phyloP scores from a whole-genome alignment of 1,139 yeast genomes.

The Debaryomyces psychrophilus region DNA sequence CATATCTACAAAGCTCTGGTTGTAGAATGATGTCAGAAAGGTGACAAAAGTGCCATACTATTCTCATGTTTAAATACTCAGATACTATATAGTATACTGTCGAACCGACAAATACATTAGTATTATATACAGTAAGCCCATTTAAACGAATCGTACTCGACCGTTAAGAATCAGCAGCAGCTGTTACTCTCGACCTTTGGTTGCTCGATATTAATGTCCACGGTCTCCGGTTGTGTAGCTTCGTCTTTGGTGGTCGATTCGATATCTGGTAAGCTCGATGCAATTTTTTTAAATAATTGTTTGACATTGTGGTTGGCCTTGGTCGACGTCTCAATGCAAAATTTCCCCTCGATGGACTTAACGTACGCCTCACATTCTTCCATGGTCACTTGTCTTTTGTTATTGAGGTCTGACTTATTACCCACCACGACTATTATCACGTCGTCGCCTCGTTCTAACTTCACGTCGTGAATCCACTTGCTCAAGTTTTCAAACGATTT shows the following conservation, averaged over 20 bases:
- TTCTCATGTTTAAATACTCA: too few relatives aligned
- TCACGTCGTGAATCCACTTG: slow-evolving; percentile 65
- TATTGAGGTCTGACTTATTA: slow-evolving; percentile 67
- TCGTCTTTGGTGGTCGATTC: slow-evolving; percentile 29
- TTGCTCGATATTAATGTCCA: slow-evolving; percentile 44
- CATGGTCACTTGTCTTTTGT: slow-evolving; percentile 74
- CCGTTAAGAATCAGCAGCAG: slow-evolving; percentile 7
- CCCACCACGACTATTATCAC: slow-evolving; percentile 46
- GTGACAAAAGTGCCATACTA: too few relatives aligned
- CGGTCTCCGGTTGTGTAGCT: slow-evolving; percentile 43
- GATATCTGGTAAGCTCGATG: slow-evolving; percentile 87
- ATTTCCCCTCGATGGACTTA: slow-evolving; percentile 61
- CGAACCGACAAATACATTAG: slow-evolving; percentile 15
- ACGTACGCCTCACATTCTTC: slow-evolving; percentile 76
- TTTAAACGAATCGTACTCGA: not conserved
- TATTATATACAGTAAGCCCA: not conserved
- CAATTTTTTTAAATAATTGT: slow-evolving; percentile 84
- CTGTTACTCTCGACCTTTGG: slow-evolving; percentile 4
- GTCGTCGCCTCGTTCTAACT: slow-evolving; percentile 72
- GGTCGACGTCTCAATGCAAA: slow-evolving; percentile 91
- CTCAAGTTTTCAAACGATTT: slow-evolving; percentile 75
- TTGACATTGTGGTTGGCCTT: slow-evolving; percentile 95
- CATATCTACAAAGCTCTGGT: too few relatives aligned
- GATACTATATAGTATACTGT: too few relatives aligned
- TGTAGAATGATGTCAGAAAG: too few relatives aligned